Evolutionary conservation across 2,329 filamentous ascomycete species (phyloP).

Genomic region (Colletotrichum godetiae): DNA sequence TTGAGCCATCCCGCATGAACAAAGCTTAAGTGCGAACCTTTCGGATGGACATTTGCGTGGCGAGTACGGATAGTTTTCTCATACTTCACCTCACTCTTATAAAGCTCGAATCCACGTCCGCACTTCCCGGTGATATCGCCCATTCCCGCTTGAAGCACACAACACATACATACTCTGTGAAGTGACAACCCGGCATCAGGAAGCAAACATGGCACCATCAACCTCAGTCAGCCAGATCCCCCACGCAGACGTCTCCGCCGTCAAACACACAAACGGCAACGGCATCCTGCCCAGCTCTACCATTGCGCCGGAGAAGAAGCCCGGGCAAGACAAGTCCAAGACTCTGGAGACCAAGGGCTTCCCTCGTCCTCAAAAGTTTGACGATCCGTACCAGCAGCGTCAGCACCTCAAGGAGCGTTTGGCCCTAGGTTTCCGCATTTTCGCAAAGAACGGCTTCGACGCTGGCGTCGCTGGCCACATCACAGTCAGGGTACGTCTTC

Average conservation of each 20-base stretch:
- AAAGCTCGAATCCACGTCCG: not conserved
- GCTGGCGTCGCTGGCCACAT: conserved; percentile 76
- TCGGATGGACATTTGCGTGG: not conserved
- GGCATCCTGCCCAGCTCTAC: not conserved
- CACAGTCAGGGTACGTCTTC: conserved; percentile 56
- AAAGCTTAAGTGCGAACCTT: not conserved
- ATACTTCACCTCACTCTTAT: not conserved
- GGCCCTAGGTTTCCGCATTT: conserved; percentile 67
- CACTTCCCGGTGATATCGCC: not conserved
- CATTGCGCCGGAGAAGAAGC: not conserved
- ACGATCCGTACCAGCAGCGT: conserved; percentile 52
- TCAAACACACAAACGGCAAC: conserved; percentile 19
- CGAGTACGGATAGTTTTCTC: not conserved
- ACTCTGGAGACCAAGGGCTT: not conserved
- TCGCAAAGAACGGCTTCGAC: conserved; percentile 67
- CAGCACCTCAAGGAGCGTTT: conserved; percentile 66
- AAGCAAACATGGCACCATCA: conserved; percentile 15
- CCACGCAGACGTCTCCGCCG: conserved; percentile 4
- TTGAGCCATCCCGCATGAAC: not conserved
- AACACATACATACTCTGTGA: not conserved
- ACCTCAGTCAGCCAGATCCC: conserved; percentile 10
- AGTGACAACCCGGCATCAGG: not conserved
- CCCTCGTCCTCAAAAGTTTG: conserved; percentile 35
- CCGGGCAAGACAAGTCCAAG: not conserved
- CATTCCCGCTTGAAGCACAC: not conserved